Base-by-base conservation (phyloP, 176 grass and related monocot species). In the Puya raimondii region DNA sequence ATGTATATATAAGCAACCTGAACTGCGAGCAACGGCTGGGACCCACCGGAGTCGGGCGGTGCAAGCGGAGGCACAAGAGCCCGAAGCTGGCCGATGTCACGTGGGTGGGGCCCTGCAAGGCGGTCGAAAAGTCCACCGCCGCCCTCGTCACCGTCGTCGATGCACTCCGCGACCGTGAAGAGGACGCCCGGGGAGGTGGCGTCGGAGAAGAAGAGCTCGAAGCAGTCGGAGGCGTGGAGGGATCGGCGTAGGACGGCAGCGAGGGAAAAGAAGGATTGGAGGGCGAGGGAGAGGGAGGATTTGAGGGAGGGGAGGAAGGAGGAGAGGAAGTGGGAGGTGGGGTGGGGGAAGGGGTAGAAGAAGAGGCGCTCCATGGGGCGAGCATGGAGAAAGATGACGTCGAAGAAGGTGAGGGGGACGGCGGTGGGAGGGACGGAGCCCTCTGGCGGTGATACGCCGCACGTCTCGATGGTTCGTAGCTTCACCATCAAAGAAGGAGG, bases 281-380 rank as follows among this genome's bases (percentile, higher is more conserved):
- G 78, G 11, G 69, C n/a, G 17, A 54, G 10, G 4, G 84, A 77
- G 2, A 77, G 79, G 48, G 84, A 69, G 15, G 27, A 64, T 27
- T 66, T 73, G 57, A 73, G 50, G 63, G 23, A 11, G 18, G 21
- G 70, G 23, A 77, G 63, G 67, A 23, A 10, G 10, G 63, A 49
- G 20, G 47, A 14, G 23, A 11, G 48, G 42, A 77, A 67, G 14
- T 77, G 22, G n/a, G 23, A 3, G 0, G 25, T 58, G 12, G 73
- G 51, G 56, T 67, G 12, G 12, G 67, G 48, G 10, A 52, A 75
- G 16, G 51, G 23, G 63, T 76, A 85, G 67, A 85, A 73, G 67
- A 85, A 85, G 63, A 80, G 51, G 63, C 78, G 72, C 68, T 85
- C 72, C 0, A 85, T 53, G 0, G 83, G 78, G 16, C 33, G 7